Conservation (phyloP, 108 stramenopile genomes). For the Cyclotella distinguenda region DNA sequence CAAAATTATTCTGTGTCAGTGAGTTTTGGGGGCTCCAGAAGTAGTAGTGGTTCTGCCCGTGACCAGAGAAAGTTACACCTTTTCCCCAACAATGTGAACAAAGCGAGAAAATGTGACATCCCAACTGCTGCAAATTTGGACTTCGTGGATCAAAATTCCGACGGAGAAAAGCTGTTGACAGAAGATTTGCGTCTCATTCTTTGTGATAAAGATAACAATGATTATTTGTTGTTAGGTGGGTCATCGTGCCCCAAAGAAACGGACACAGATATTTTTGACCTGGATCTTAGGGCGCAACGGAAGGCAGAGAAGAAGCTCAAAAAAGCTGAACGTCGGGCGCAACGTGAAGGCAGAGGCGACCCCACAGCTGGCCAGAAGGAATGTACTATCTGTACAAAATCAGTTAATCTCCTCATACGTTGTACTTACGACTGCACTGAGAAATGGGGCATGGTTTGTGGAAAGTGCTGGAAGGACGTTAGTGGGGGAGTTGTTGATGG, state of each 20-base stretch:
- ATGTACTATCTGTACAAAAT: conserved; percentile 63
- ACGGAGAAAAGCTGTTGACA: no score
- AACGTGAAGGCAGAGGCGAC: conserved; percentile 61
- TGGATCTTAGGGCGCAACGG: conserved; percentile 39
- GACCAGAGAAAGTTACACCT: no score
- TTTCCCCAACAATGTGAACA: no score
- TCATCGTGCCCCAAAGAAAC: not conserved
- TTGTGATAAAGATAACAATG: no score
- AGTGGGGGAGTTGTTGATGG: conserved; percentile 88
- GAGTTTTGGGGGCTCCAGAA: no score
- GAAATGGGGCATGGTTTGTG: conserved; percentile 85
- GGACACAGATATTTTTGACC: not conserved
- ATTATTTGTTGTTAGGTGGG: no score
- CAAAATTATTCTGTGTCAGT: not conserved
- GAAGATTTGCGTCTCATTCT: no score
- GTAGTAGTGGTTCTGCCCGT: no score
- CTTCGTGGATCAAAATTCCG: no score
- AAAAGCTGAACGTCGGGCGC: conserved; percentile 67
- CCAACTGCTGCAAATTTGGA: no score
- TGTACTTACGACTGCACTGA: conserved; percentile 58
- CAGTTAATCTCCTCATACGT: conserved; percentile 65
- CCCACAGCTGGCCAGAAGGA: conserved; percentile 64
- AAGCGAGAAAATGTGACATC: no score
- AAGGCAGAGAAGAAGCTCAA: conserved; percentile 66
- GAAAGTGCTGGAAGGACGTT: conserved; percentile 77